phyloP scores from a whole-genome alignment of 225 moss, liverwort and hornwort species.

The Sphagnum contortum region DNA sequence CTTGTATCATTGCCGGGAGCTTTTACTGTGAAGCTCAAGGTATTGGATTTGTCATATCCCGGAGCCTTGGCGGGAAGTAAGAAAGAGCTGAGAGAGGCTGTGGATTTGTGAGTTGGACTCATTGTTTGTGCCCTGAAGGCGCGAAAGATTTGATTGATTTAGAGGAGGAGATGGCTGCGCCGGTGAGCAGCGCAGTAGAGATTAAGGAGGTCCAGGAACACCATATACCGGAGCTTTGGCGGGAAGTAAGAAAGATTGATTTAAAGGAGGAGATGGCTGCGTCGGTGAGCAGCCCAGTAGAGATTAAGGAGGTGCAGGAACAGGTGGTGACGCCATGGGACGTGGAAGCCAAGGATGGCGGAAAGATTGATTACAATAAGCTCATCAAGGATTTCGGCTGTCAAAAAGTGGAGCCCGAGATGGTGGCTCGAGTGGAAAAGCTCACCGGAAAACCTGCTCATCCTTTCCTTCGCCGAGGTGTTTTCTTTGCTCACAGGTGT shows the following conservation, averaged over 20 bases:
- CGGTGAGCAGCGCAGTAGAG: neutral
- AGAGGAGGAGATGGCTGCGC: neutral
- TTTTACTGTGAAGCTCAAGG: too few relatives aligned
- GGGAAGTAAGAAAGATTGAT: too few relatives aligned
- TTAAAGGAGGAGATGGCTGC: too few relatives aligned
- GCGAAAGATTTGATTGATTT: too few relatives aligned
- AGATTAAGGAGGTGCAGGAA: slow-evolving; percentile 10
- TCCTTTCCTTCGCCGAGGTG: slow-evolving; percentile 83
- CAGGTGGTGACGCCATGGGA: slow-evolving; percentile 92
- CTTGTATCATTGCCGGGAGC: too few relatives aligned
- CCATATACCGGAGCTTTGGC: too few relatives aligned
- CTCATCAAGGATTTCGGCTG: slow-evolving; percentile 90
- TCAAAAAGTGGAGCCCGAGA: slow-evolving; percentile 43
- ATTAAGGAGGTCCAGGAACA: slow-evolving; percentile 27
- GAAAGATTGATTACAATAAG: slow-evolving; percentile 84
- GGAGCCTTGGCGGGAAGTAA: too few relatives aligned
- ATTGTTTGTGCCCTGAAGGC: too few relatives aligned
- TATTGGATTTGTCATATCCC: too few relatives aligned
- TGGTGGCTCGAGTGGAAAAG: slow-evolving; percentile 70
- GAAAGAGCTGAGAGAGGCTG: too few relatives aligned
- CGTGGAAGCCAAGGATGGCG: slow-evolving; percentile 68
- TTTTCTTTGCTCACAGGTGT: slow-evolving; percentile 87
- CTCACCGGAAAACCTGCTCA: slow-evolving; percentile 73
- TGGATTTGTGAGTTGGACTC: too few relatives aligned
- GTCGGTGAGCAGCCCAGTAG: neutral